phyloP scores from a whole-genome alignment of 495 filamentous ascomycete genomes.

The Penicillium crystallinum region DNA sequence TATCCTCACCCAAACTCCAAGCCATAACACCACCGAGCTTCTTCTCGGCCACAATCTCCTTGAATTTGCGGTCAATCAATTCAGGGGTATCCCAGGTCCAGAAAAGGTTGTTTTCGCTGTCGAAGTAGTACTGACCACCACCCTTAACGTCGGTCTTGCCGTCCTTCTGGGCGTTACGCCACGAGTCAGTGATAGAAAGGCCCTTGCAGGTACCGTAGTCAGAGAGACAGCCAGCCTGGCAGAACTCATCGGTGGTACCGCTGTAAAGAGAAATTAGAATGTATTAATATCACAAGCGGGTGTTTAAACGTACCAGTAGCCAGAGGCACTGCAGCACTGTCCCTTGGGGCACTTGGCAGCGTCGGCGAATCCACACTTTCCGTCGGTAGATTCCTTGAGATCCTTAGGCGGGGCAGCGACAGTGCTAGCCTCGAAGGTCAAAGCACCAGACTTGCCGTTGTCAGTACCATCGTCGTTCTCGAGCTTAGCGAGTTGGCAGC shows the following conservation, averaged over 20 bases:
- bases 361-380: constrained; percentile 28
- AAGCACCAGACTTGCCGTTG: constrained; percentile 55
- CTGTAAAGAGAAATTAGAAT: constrained; percentile 10
- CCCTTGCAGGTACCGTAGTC: constrained; percentile 44
- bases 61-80: constrained; percentile 59
- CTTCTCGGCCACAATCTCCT: constrained; percentile 51
- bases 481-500: constrained; percentile 56
- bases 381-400: constrained; percentile 41
- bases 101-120: constrained; percentile 53
- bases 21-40: constrained; percentile 66
- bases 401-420: constrained; percentile 44
- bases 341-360: constrained; percentile 31
- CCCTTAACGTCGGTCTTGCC: constrained; percentile 53
- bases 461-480: constrained; percentile 63
- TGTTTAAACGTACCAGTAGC: constrained; percentile 30
- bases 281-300: background rate
- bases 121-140: constrained; percentile 69
- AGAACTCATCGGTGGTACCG: constrained; percentile 34
- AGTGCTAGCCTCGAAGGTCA: constrained; percentile 49
- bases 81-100: constrained; percentile 72
- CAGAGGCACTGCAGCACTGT: constrained; percentile 34
- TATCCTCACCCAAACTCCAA: constrained; percentile 72
- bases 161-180: constrained; percentile 45
- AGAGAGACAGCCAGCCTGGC: constrained; percentile 33
- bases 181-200: constrained; percentile 33